Percentiles rank a stretch among this genome's conserved stretches.
These are phyloP conservation scores for Leishmania tarentolae DNA, from an alignment of 208 protist species.

Conservation along the genomic window DNA sequence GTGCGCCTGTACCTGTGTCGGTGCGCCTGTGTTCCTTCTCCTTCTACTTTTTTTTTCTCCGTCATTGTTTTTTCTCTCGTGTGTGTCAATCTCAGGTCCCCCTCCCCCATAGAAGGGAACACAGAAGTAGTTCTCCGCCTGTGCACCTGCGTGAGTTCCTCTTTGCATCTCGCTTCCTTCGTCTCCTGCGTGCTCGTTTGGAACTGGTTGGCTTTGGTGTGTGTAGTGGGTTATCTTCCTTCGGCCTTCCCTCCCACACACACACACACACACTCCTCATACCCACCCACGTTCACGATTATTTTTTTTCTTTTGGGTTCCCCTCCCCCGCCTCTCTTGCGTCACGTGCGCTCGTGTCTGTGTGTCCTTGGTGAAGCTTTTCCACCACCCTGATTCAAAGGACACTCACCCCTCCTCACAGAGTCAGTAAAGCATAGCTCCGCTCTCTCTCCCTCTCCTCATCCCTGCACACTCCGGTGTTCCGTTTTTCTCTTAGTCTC, in stretches of 20 bases:
- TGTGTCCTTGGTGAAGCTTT: neutral
- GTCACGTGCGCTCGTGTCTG: neutral
- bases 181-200: neutral
- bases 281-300: neutral
- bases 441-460: neutral
- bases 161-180: neutral
- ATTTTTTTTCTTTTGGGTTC: too few species aligned
- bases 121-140: neutral
- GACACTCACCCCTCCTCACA: neutral
- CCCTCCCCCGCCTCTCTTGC: too few species aligned
- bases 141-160: neutral
- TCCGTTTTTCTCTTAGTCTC: constrained; percentile 1
- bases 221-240: neutral
- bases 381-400: neutral
- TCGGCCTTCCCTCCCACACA: neutral
- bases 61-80: neutral
- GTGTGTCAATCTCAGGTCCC: too few species aligned
- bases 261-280: too few species aligned
- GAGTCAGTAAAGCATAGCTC: neutral
- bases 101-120: too few species aligned
- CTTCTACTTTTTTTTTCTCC: neutral
- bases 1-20: neutral
- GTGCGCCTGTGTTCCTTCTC: neutral
- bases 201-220: neutral
- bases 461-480: neutral